phyloP scores from a whole-genome alignment of 2,329 filamentous ascomycete species.

The Claviceps arundinis region DNA sequence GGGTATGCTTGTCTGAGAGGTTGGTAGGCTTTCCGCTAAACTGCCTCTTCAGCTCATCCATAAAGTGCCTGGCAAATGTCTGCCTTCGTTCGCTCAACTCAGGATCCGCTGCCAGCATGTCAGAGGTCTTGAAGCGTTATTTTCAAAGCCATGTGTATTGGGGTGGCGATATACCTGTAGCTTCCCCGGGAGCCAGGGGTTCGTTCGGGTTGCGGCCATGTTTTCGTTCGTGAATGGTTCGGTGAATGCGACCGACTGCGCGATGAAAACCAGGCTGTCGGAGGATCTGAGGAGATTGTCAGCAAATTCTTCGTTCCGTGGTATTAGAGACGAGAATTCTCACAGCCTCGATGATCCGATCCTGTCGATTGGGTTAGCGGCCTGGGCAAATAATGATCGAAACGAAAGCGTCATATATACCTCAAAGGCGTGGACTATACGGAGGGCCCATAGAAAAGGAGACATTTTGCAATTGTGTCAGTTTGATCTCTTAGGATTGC shows the following conservation, averaged over 20 bases:
- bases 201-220: constrained; percentile 37
- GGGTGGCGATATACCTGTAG: constrained; percentile 27
- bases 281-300: constrained; percentile 27
- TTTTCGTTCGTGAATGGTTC: constrained; percentile 32
- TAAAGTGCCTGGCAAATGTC: constrained; percentile 33
- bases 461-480: constrained; percentile 14
- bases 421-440: constrained; percentile 22
- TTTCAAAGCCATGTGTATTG: background rate
- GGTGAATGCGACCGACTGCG: constrained; percentile 38
- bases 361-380: constrained; percentile 10
- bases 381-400: background rate
- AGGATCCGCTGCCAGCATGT: constrained; percentile 17
- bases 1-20: constrained; percentile 16
- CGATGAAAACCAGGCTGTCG: constrained; percentile 37
- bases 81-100: constrained; percentile 11
- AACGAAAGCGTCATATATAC: constrained; percentile 11
- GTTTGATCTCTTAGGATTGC: background rate
- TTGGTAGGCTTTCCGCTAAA: constrained; percentile 30
- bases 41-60: constrained; percentile 39
- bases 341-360: constrained; percentile 21
- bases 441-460: constrained; percentile 20
- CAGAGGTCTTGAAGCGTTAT: background rate
- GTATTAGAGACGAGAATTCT: background rate
- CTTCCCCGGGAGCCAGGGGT: constrained; percentile 37
- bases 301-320: background rate